Conservation (phyloP, 1,284 basidiomycete genomes). For the Naganishia sp. region DNA sequence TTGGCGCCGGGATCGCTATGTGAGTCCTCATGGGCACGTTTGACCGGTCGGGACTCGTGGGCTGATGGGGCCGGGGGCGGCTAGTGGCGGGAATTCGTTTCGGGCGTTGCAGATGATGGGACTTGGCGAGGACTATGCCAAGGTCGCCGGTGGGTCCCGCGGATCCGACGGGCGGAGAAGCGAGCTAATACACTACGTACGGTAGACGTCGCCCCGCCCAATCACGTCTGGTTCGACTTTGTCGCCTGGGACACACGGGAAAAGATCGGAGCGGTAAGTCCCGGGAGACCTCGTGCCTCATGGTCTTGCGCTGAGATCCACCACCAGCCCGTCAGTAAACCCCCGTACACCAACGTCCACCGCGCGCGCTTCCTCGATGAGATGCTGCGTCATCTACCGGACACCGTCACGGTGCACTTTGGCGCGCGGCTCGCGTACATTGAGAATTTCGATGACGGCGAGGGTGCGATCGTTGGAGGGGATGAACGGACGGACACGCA, state of each 20-base stretch:
- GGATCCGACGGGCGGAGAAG: constrained; percentile 29
- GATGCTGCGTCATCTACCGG: constrained; percentile 57
- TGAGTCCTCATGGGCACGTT: constrained; percentile 5
- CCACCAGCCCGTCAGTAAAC: constrained; percentile 23
- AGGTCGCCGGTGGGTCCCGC: constrained; percentile 33
- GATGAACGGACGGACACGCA: constrained; percentile 12
- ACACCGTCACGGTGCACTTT: constrained; percentile 55
- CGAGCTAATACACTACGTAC: too few species aligned
- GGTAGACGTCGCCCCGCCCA: constrained; percentile 11
- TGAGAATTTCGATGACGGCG: constrained; percentile 10
- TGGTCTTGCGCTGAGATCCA: neutral
- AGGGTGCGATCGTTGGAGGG: neutral
- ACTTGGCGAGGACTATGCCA: constrained; percentile 37
- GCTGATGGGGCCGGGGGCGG: too few species aligned
- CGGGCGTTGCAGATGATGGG: constrained; percentile 34
- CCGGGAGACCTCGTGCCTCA: too few species aligned
- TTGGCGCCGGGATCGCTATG: constrained; percentile 41
- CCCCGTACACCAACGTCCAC: constrained; percentile 26
- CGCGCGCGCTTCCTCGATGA: constrained; percentile 60
- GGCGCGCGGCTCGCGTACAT: constrained; percentile 58
- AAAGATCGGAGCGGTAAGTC: constrained; percentile 18
- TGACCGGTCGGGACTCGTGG: neutral
- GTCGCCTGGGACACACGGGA: constrained; percentile 23
- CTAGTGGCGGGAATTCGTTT: constrained; percentile 28
- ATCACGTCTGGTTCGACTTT: constrained; percentile 25